These are phyloP conservation scores for Penicillium maclennaniae DNA, from an alignment of 495 filamentous ascomycete species.

Conservation along the genomic window DNA sequence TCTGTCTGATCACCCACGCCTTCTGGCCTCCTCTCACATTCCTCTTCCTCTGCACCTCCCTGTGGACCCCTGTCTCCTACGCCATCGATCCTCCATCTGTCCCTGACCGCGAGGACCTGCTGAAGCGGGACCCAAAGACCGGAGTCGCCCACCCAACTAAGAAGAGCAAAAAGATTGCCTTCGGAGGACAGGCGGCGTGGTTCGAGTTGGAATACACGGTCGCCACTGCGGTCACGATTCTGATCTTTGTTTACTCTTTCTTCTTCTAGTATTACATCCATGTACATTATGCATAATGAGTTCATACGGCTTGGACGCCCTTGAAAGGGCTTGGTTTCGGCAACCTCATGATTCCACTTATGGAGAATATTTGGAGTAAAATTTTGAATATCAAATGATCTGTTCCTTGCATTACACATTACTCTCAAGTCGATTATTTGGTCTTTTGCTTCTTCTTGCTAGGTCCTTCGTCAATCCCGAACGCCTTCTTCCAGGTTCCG, in stretches of 20 bases:
- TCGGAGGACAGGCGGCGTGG: slow-evolving; percentile 38
- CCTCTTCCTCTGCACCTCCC: slow-evolving; percentile 33
- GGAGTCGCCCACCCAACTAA: slow-evolving; percentile 41
- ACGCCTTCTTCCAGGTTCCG: slow-evolving; percentile 58
- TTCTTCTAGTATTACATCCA: slow-evolving; percentile 21
- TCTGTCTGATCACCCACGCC: slow-evolving; percentile 44
- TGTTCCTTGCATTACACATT: background rate
- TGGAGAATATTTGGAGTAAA: background rate
- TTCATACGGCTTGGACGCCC: background rate
- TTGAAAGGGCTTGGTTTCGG: background rate
- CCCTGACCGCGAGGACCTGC: slow-evolving; percentile 41
- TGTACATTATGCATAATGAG: slow-evolving; percentile 16
- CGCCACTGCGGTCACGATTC: slow-evolving; percentile 32
- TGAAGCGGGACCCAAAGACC: slow-evolving; percentile 42
- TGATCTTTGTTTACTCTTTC: slow-evolving; percentile 43
- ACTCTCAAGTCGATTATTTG: background rate
- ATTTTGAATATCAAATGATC: background rate
- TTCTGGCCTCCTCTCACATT: slow-evolving; percentile 46
- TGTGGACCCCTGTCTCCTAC: slow-evolving; percentile 41
- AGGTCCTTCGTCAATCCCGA: slow-evolving; percentile 28
- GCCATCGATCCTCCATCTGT: slow-evolving; percentile 42
- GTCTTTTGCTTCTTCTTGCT: slow-evolving; percentile 18
- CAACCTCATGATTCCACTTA: background rate
- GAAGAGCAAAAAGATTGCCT: slow-evolving; percentile 41
- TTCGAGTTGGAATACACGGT: slow-evolving; percentile 41